Evolutionary conservation across 2,329 filamentous ascomycete genomes (phyloP).

Genomic region (Alternaria infectoria): DNA sequence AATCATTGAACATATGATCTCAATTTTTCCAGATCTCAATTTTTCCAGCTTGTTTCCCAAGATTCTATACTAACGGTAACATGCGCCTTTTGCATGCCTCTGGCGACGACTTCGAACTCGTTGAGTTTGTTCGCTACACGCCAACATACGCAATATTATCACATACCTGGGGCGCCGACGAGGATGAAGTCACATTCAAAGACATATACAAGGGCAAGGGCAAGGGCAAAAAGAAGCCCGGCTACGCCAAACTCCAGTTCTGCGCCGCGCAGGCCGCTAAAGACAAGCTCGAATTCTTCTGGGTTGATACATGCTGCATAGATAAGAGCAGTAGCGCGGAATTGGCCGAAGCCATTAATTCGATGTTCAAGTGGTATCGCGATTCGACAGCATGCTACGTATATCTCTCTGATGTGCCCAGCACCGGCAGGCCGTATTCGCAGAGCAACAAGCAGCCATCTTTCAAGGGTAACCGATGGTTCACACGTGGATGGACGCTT

Average conservation of each 20-base stretch:
- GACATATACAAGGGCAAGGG: background rate
- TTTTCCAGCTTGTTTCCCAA: background rate
- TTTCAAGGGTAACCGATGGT: background rate
- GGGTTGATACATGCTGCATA: constrained; percentile 11
- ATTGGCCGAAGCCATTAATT: constrained; percentile 1
- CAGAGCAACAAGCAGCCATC: background rate
- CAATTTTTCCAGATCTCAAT: background rate
- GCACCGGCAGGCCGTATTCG: background rate
- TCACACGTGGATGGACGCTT: constrained; percentile 1
- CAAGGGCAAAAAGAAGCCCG: background rate
- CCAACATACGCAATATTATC: constrained; percentile 8
- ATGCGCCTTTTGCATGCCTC: background rate
- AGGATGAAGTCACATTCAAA: background rate
- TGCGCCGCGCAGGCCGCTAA: background rate
- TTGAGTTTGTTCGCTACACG: background rate
- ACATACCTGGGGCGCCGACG: constrained; percentile 6
- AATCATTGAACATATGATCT: background rate
- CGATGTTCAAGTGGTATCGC: background rate
- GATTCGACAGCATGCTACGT: background rate
- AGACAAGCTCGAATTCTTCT: constrained; percentile 1
- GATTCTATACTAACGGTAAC: background rate
- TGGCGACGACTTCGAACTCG: background rate
- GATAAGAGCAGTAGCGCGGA: constrained; percentile 6
- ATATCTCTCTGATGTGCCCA: background rate
- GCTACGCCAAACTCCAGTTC: background rate